Base-by-base conservation (phyloP, 2,329 filamentous ascomycete species). In the Magnaporthales sp. region DNA sequence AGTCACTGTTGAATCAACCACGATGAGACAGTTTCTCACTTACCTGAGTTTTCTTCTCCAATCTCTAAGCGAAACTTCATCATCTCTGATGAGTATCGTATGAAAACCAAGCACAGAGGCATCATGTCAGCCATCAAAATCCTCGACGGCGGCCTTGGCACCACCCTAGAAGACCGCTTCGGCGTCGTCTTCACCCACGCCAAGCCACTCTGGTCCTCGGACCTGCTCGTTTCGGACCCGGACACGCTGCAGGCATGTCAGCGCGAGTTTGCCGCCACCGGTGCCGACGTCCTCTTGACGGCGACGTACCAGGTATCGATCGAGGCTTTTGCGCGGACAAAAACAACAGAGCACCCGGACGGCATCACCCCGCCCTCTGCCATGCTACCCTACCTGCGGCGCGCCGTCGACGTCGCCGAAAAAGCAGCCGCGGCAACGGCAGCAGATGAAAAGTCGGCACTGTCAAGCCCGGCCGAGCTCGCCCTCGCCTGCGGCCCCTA, bases 141-240 rank as follows among this genome's bases (percentile, higher is more conserved):
- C 63, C 81, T 91, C 54, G 88, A 91, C 72, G 88, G 89, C 66
- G 88, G 88, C 8, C 81, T 91, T 26, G 88, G 89, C 38, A 91
- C 89, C 2, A 85, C 86, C 0, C 84, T 91, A 2, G 83, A 88
- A 72, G 83, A 87, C 68, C 76, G 81, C 30, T 84, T 88, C 73
- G 75, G 75, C 66, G 72, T 84, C 68, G 77, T 73, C 15, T 91
- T 90, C 74, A 76, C 78, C 65, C 74, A 77, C 30, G 73, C 77
- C 51, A 84, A 81, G 9, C 89, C 88, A 0, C 81, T 91, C 54
- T 91, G 89, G 89, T 89, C 89, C 0, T 87, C 87, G 0, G 83
- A 90, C 71, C 80, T 90, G 6, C 81, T 91, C n/a, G 72, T 89
- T 66, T 78, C 81, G 46, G 79, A 82, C 69, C 81, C 79, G 2